Evolutionary conservation across 768 basidiomycete genomes (phyloP), one percentile per base, ranked within the genome.

Genomic region (Stropharia rugosoannulata): DNA sequence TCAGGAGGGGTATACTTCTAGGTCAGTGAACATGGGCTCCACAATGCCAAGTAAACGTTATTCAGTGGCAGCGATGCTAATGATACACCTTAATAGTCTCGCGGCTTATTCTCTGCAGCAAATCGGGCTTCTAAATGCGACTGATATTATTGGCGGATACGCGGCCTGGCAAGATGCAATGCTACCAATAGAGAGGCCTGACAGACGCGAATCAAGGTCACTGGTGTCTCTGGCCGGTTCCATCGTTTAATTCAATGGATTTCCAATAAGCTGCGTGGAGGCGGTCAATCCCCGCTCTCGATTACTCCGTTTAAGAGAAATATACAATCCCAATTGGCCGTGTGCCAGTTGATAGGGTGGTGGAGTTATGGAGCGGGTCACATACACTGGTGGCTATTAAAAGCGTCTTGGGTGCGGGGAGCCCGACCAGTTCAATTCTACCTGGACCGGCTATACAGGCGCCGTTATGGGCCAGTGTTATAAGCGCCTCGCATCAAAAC

Each of bases 131-230:
- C 64, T 86, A 40, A 88, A 87, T 62, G 84, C 88, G 41, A 91
- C 90, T 0, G 90, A 92, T 70, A 80, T 92, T 18, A 76, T 87
- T 51, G 90, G 90, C 1, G 90, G 90, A 11, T 87, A 80, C 67
- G 74, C 78, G 16, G 87, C 85, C 0, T 92, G 90, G 90, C 84
- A 75, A 67, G 78, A 78, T 3, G 86, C 80, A 12, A 83, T 85
- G 0, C 68, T 92, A 12, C 87, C 89, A n/a, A 73, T 80, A 5
- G 78, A 62, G 45, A 32, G 29, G 29, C 49, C 60, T 41, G 56
- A 62, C 54, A 58, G 57, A 51, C 60, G 58, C 40, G 56, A 54
- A 39, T 55, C 59, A 37, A 56, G 65, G 43, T 70, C 70, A 0
- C 48, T 68, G 7, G 64, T 59, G 13, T 68, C 68, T 3, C 58